A percentile compares a stretch with the other conserved stretches of the same genome.
phyloP scores from a whole-genome alignment of 306 rosid genomes.

The Castanea mollissima region DNA sequence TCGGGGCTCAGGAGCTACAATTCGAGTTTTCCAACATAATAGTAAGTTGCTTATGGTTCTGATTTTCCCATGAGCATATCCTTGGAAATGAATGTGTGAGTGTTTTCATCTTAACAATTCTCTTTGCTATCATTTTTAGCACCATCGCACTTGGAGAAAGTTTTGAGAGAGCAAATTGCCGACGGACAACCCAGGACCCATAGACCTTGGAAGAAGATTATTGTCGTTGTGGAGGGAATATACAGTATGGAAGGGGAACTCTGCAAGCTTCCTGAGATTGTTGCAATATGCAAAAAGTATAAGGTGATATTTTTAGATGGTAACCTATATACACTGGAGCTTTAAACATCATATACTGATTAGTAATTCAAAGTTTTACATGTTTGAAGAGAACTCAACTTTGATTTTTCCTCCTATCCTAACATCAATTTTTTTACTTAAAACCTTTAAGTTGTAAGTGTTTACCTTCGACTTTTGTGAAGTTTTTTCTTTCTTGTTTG shows the following conservation, averaged over 20 bases:
- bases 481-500: neutral
- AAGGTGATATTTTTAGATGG: constrained; percentile 43
- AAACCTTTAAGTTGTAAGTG: neutral
- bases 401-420: neutral
- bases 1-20: constrained; percentile 88
- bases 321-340: neutral
- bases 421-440: neutral
- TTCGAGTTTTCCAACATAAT: constrained; percentile 89
- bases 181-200: constrained; percentile 95
- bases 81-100: neutral
- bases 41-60: constrained; percentile 25
- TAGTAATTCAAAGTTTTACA: neutral
- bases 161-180: constrained; percentile 86
- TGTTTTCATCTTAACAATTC: neutral
- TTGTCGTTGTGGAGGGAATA: constrained; percentile 90
- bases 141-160: constrained; percentile 81
- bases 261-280: constrained; percentile 90
- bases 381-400: neutral
- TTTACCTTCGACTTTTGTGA: neutral
- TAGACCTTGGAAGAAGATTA: constrained; percentile 92
- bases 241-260: constrained; percentile 98
- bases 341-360: neutral
- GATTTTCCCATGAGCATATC: neutral
- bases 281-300: constrained; percentile 80
- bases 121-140: constrained; percentile 37